Conservation (phyloP, 2,329 filamentous ascomycete genomes). For the Cytospora piceicola region DNA sequence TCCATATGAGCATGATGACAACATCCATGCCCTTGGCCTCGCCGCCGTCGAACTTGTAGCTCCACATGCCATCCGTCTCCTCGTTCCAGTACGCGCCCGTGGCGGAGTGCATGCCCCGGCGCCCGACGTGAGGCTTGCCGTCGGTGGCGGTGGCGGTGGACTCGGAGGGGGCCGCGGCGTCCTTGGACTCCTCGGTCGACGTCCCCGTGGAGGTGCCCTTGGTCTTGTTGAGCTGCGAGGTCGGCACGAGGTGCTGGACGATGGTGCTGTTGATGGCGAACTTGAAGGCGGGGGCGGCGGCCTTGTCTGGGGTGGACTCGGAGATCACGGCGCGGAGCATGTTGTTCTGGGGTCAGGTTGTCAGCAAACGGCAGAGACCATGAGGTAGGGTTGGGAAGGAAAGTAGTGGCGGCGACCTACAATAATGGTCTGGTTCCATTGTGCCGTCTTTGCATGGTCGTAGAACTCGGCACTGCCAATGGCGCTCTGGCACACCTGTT, state of each 20-base stretch:
- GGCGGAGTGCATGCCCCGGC: constrained; percentile 87
- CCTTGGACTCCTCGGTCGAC: constrained; percentile 60
- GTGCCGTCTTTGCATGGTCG: constrained; percentile 80
- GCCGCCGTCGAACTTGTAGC: constrained; percentile 78
- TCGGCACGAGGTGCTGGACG: constrained; percentile 85
- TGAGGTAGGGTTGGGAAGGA: constrained; percentile 12
- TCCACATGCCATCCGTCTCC: constrained; percentile 89
- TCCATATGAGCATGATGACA: constrained; percentile 77
- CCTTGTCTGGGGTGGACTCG: constrained; percentile 65
- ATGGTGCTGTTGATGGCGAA: constrained; percentile 98
- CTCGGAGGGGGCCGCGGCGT: constrained; percentile 51
- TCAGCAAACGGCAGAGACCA: constrained; percentile 27
- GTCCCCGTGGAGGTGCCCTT: constrained; percentile 55
- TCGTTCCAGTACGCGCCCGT: constrained; percentile 89
- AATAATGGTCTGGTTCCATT: constrained; percentile 93
- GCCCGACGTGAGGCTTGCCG: constrained; percentile 74
- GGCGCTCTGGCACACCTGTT: constrained; percentile 79
- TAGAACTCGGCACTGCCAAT: constrained; percentile 78
- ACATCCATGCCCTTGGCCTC: constrained; percentile 70
- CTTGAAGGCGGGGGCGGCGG: constrained; percentile 73
- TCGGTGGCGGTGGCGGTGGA: constrained; percentile 56
- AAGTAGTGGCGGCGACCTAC: constrained; percentile 54
- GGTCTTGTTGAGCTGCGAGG: constrained; percentile 65
- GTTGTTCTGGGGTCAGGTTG: constrained; percentile 59
- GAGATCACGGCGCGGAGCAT: constrained; percentile 79